Evolutionary conservation across 2,329 filamentous ascomycete species (phyloP).

Genomic region (Fusarium subglutinans): DNA sequence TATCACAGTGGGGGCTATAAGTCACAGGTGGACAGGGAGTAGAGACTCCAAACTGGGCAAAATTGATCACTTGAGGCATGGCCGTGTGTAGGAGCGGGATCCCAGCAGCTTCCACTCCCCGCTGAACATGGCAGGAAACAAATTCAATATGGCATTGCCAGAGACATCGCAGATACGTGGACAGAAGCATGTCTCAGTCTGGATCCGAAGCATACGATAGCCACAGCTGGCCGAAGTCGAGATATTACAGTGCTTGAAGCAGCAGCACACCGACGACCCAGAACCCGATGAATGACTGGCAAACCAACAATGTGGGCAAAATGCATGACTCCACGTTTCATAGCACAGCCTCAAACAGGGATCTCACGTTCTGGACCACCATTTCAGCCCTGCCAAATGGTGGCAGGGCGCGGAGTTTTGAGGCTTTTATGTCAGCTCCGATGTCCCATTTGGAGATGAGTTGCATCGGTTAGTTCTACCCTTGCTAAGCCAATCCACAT

Average conservation of each 20-base stretch:
- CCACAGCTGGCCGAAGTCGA: background rate
- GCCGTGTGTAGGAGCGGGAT: background rate
- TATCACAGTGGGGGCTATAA: background rate
- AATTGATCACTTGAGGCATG: background rate
- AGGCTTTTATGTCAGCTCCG: background rate
- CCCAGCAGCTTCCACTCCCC: background rate
- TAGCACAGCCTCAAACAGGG: conserved; percentile 1
- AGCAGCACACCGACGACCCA: background rate
- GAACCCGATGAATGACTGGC: background rate
- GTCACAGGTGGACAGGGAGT: background rate
- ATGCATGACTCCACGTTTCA: background rate
- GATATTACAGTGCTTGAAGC: background rate
- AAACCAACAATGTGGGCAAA: background rate
- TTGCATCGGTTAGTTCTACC: background rate
- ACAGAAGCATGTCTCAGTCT: background rate
- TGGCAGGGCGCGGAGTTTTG: background rate
- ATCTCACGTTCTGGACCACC: background rate
- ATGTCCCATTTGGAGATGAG: background rate
- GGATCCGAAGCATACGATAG: too few species aligned
- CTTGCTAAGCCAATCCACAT: background rate
- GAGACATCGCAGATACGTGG: background rate
- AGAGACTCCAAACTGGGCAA: background rate
- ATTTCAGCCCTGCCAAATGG: background rate
- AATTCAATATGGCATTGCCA: too few species aligned
- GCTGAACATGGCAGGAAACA: background rate